Base-by-base conservation (phyloP, 2,329 filamentous ascomycete species). In the Fusarium pilosicola region DNA sequence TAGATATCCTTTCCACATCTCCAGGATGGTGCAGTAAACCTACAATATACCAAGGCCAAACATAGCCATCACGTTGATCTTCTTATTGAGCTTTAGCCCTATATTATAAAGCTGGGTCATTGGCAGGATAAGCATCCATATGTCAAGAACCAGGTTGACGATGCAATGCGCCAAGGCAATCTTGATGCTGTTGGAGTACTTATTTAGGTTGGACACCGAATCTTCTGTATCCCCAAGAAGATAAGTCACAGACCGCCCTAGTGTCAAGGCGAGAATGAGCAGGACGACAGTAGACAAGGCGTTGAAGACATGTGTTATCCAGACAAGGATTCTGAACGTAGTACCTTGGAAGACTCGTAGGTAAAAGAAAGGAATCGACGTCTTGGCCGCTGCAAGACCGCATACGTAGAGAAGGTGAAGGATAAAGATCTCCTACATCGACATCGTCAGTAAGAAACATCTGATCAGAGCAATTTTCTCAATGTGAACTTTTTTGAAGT, bases 111-210 rank as follows among this genome's bases (percentile, higher is more conserved):
- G 20, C 14, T 71, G 69, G 0, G 69, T 71, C 68, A 71, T 55
- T 1, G 69, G 69, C 2, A 71, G 24, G 3, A 71, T 32, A 4
- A 71, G 68, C 69, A 71, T 71, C 69, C 69, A 71, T 1, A 52
- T 14, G 1, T 71, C 69, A 7, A 71, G 17, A 2, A 18, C 42
- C n/a, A 71, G 14, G 5, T 64, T 71, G 1, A 71, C 28, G 0
- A n/a, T 17, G 6, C 51, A 57, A 1, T 68, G 57, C 2, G 30
- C 26, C 14, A 71, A 3, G 0, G 18, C 18, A 7, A 71, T 18
- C 8, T 20, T 63, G 15, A 56, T 0, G 6, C 7, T 3, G 0
- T n/a, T 17, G 0, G 17, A 14, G 17, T 39, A 66, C 2, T 20
- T 49, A 0, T 13, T 15, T 26, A 39, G 2, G 11, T 5, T 39